Evolutionary conservation across 768 basidiomycete genomes (phyloP), one percentile per base, ranked within the genome.

Genomic region (Serendipita sp.): DNA sequence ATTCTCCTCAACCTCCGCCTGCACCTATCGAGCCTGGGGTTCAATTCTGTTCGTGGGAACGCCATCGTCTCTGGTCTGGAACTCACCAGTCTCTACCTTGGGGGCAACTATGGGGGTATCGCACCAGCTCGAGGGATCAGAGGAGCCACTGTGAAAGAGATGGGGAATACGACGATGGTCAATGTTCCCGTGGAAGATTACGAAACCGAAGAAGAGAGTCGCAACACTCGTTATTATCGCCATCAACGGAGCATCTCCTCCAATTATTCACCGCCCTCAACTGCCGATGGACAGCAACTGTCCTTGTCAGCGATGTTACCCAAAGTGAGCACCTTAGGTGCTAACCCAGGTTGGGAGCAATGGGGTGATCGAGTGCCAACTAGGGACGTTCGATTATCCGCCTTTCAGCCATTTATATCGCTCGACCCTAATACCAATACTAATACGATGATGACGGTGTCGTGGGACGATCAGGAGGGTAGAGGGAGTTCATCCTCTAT

Each of bases 121-220:
- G 53, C 53, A 22, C 53, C 53, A 9, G 53, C 53, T 13, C 13
- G 53, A 28, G 62, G n/a, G 22, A 45, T 50, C 17, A 24, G 11
- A 50, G 44, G 62, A 17, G 60, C 60, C 60, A 34, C 33, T 26
- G 62, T 53, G 4, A 45, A 14, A 22, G 62, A 48, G 34, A 38
- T 28, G 9, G 62, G 62, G 13, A 62, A 62, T 24, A 58, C 53
- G 53, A 58, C 53, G 53, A 58, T 58, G 5, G 28, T 58, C 30
- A 24, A 58, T n/a, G 53, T 58, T 3, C 53, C 53, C 4, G 31
- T 58, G 11, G 53, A 58, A n/a, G 53, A 58, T 58, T 48, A 48
- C 45, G 45, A n/a, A n/a, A 28, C n/a, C 17, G 45, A 48, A 28
- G 42, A 42, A 20, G 13, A 42, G 13, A 42, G 20, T 42, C 45